Base-by-base conservation (phyloP, 176 grass and related monocot genomes). In the Lolium multiflorum region DNA sequence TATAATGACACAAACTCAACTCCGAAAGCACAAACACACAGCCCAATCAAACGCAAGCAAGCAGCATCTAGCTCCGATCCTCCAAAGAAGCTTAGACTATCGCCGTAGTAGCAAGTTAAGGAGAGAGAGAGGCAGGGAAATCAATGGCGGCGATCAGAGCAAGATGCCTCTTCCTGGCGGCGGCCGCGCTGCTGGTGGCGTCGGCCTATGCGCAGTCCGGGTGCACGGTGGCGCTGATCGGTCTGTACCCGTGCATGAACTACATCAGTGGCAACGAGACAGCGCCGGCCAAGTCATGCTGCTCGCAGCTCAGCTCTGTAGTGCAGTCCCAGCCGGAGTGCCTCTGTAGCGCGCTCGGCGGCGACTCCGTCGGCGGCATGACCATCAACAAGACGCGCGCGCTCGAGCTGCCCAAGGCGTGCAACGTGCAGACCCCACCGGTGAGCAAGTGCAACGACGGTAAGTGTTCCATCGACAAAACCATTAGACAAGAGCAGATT, bases 181-280 rank as follows among this genome's bases (percentile, higher is more conserved):
- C 31, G 31, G 71, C 25, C 14, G 55, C 82, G 66, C 9, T 83
- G 73, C 79, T 97, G 3, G 31, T 51, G 24, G 60, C 68, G 3
- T 35, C 82, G 17, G 85, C 93, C 7, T 52, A 82, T 11, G 93
- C 91, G 2, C 93, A 98, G 84, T 88, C 86, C 35, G 85, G 86
- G 68, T 98, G 96, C 86, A 86, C 91, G 55, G 69, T 86, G 3
- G 87, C 88, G 50, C 81, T 98, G 10, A 16, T 98, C 63, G 76
- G 90, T 84, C 81, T 98, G 56, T 93, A 91, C 49, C 93, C 96
- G 85, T 98, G 96, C 93, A 62, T 98, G 20, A 91, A 89, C 90
- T 98, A 95, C 91, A 95, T 95, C 68, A 90, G 83, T 63, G 96
- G 96, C 59, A 95, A 89, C 43, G 91, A 83, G 56, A 81, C 91